These are phyloP conservation scores for Prototheca wickerhamii DNA, from an alignment of 163 green algal species.

Conservation along the genomic window DNA sequence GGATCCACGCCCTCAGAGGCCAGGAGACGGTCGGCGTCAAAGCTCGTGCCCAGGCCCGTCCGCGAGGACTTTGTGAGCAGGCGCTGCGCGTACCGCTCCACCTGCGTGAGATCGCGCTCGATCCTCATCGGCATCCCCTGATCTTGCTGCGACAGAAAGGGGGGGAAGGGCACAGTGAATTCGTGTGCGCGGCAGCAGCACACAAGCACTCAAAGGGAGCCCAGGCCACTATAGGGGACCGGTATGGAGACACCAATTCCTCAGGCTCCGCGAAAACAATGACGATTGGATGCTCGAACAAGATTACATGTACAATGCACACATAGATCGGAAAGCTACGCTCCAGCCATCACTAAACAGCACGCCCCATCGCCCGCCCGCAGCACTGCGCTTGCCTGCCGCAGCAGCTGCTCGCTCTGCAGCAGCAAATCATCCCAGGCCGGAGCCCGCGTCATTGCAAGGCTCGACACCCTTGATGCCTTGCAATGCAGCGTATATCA, in stretches of 20 bases:
- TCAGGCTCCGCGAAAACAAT: too few relatives aligned
- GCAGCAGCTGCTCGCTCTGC: conserved; percentile 45
- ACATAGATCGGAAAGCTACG: background rate
- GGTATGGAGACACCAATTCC: background rate
- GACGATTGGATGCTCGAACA: too few relatives aligned
- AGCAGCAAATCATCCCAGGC: conserved; percentile 60
- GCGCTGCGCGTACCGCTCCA: conserved; percentile 52
- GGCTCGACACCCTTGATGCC: too few relatives aligned
- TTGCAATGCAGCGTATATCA: too few relatives aligned
- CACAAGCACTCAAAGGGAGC: background rate
- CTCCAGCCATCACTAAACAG: background rate
- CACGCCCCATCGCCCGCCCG: background rate
- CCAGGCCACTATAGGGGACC: background rate
- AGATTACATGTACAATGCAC: background rate
- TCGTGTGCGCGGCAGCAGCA: background rate
- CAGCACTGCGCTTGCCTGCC: conserved; percentile 15
- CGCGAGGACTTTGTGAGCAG: conserved; percentile 37
- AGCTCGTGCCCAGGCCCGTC: conserved; percentile 35
- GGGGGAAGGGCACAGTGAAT: background rate
- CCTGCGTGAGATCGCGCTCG: conserved; percentile 52
- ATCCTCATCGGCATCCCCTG: conserved; percentile 45
- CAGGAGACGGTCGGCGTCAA: conserved; percentile 62
- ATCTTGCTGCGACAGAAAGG: conserved; percentile 33
- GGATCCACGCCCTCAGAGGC: conserved; percentile 19
- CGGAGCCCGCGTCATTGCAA: background rate